These are phyloP conservation scores for Candida takata DNA, from an alignment of 805 yeast species.

Conservation along the genomic window DNA sequence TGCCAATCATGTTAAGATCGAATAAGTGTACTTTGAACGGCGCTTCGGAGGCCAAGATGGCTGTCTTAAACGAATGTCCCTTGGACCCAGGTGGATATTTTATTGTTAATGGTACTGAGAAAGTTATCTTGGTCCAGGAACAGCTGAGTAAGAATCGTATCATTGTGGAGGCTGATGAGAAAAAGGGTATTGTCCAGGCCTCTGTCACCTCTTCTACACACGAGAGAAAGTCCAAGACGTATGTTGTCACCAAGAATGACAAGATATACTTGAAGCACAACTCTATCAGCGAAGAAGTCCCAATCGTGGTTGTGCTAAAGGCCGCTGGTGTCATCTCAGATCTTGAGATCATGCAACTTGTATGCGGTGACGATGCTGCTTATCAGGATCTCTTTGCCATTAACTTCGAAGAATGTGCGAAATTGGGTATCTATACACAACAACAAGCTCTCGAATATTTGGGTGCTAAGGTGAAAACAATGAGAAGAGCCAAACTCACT, in stretches of 20 bases:
- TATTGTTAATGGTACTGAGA: constrained; percentile 96
- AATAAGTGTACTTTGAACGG: constrained; percentile 85
- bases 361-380: constrained; percentile 81
- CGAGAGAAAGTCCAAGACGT: constrained; percentile 95
- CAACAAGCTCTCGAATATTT: constrained; percentile 88
- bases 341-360: constrained; percentile 86
- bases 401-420: constrained; percentile 90
- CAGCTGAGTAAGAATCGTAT: constrained; percentile 95
- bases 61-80: constrained; percentile 86
- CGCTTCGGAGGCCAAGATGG: constrained; percentile 77
- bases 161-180: constrained; percentile 95
- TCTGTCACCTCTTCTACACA: constrained; percentile 97
- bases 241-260: constrained; percentile 86
- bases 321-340: constrained; percentile 95
- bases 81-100: constrained; percentile 98
- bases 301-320: constrained; percentile 85
- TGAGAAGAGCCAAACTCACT: constrained; percentile 81
- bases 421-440: constrained; percentile 79
- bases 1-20: constrained; percentile 97
- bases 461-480: constrained; percentile 87
- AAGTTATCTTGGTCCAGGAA: constrained; percentile 93
- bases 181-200: constrained; percentile 91
- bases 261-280: constrained; percentile 90
- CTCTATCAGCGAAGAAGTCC: constrained; percentile 91
- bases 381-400: constrained; percentile 91